Percentiles rank a stretch among this genome's conserved stretches.
phyloP scores from a whole-genome alignment of 108 stramenopile genomes.

The Chaetoceros tenuissimus region DNA sequence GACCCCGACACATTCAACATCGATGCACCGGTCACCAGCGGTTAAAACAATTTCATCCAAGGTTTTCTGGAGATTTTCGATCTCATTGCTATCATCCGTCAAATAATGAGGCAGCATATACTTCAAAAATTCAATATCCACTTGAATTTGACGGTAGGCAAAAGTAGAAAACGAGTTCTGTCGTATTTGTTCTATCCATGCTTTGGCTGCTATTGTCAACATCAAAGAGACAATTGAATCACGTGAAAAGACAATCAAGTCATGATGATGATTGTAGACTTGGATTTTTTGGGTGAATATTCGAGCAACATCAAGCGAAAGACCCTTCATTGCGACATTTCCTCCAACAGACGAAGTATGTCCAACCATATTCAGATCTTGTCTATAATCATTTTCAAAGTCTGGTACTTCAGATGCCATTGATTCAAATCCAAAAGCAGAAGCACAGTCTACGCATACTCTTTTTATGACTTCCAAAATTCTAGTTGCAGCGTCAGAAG shows the following conservation, averaged over 20 bases:
- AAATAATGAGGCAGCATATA: slow-evolving; percentile 70
- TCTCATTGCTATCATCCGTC: slow-evolving; percentile 45
- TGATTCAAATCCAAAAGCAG: slow-evolving; percentile 57
- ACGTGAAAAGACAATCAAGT: slow-evolving; percentile 35
- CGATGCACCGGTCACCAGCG: slow-evolving; percentile 40
- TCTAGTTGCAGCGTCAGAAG: slow-evolving; percentile 31
- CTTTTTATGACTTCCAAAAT: slow-evolving; percentile 47
- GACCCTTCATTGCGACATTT: slow-evolving; percentile 35
- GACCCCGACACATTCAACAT: slow-evolving; percentile 23
- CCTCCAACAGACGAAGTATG: slow-evolving; percentile 17
- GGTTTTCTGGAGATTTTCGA: slow-evolving; percentile 26
- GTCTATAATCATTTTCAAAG: slow-evolving; percentile 44
- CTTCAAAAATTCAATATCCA: slow-evolving; percentile 64
- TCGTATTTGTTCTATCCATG: slow-evolving; percentile 51
- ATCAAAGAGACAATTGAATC: slow-evolving; percentile 47
- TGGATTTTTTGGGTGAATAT: slow-evolving; percentile 73
- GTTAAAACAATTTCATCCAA: slow-evolving; percentile 39
- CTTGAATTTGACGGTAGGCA: slow-evolving; percentile 64
- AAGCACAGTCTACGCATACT: slow-evolving; percentile 55
- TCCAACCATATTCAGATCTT: slow-evolving; percentile 9
- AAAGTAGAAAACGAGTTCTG: slow-evolving; percentile 37
- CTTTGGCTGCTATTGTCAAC: slow-evolving; percentile 53
- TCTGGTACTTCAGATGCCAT: slow-evolving; percentile 56
- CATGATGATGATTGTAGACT: slow-evolving; percentile 52
- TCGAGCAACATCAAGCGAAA: slow-evolving; percentile 77